These are phyloP conservation scores for Trypanosoma vivax DNA, from an alignment of 208 protist genomes.

Conservation along the genomic window DNA sequence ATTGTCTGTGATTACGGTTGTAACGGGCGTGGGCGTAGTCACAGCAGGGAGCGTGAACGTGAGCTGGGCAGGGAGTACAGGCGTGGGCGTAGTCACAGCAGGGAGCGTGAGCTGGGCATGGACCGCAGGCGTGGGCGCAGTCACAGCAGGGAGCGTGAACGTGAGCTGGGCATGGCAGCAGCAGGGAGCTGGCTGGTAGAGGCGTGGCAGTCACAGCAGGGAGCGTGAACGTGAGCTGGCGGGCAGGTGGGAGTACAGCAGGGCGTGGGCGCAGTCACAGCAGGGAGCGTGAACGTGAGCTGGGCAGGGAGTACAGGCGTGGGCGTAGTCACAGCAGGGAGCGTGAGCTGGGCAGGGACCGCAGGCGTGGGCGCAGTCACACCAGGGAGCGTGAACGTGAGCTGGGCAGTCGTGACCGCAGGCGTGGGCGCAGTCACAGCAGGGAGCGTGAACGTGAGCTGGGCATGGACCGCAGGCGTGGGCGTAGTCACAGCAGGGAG, in stretches of 20 bases:
- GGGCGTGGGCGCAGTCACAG: not conserved
- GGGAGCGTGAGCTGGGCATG: not conserved
- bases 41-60: too few species aligned
- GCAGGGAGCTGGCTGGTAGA: not conserved
- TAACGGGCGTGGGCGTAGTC: not conserved
- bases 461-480: too few species aligned
- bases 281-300: not conserved
- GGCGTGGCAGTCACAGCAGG: not conserved
- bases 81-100: not conserved
- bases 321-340: conserved; percentile 2
- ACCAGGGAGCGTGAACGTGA: too few species aligned
- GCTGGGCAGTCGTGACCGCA: too few species aligned
- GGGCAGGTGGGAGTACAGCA: too few species aligned
- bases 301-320: not conserved
- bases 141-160: not conserved
- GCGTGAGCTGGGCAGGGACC: not conserved
- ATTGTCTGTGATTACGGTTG: too few species aligned
- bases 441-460: too few species aligned
- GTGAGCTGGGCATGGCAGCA: not conserved
- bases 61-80: not conserved
- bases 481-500: too few species aligned
- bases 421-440: not conserved
- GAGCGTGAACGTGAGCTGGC: too few species aligned
- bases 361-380: not conserved
- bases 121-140: not conserved